phyloP scores from a whole-genome alignment of 768 basidiomycete species.

The Amanita brunnescens region DNA sequence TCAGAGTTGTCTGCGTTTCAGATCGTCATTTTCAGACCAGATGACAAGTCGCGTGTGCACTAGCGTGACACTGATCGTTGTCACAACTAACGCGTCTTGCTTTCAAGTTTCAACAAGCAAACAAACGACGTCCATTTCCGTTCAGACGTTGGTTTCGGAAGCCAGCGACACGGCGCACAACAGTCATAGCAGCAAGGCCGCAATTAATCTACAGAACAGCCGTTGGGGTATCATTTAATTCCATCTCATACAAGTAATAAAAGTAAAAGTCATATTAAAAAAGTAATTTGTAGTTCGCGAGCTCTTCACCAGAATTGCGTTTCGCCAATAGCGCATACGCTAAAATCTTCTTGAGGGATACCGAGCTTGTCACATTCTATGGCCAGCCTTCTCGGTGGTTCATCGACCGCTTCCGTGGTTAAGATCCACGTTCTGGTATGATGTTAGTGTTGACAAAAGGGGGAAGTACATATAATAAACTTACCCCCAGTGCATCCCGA shows the following conservation, averaged over 20 bases:
- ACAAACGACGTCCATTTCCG: too few relatives aligned
- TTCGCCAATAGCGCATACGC: constrained; percentile 52
- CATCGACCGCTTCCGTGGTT: constrained; percentile 45
- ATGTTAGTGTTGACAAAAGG: background rate
- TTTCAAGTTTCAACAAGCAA: too few relatives aligned
- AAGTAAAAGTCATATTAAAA: background rate
- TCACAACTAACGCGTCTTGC: too few relatives aligned
- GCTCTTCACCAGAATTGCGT: constrained; percentile 30
- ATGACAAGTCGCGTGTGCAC: too few relatives aligned
- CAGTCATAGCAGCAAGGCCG: background rate
- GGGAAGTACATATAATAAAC: constrained; percentile 9
- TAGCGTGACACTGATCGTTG: too few relatives aligned
- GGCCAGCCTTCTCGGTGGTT: constrained; percentile 48
- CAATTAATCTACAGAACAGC: background rate
- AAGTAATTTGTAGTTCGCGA: background rate
- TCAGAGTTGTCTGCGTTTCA: too few relatives aligned
- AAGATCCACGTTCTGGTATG: constrained; percentile 40
- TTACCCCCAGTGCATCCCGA: constrained; percentile 70
- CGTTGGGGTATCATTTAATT: background rate
- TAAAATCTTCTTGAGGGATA: constrained; percentile 46
- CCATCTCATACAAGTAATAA: too few relatives aligned
- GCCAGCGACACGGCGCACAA: too few relatives aligned
- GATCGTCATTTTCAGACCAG: too few relatives aligned
- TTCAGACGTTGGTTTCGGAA: too few relatives aligned
- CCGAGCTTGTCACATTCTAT: constrained; percentile 43